Conservation (phyloP, 176 grass and related monocot genomes). For the Puya raimondii region DNA sequence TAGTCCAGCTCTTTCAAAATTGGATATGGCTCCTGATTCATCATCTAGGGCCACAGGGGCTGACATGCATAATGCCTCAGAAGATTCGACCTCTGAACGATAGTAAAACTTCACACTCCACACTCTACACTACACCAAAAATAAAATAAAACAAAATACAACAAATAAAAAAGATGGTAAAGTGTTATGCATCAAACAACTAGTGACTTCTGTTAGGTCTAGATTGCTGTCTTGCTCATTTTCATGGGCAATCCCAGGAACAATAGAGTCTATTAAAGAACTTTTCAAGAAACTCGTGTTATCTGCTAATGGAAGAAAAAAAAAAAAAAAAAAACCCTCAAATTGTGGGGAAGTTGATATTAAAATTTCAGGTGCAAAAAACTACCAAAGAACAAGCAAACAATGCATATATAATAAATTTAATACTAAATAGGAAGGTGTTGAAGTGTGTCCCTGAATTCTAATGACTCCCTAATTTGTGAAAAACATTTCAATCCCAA, state of each 20-base stretch:
- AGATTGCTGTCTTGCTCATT: not conserved
- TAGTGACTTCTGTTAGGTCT: not conserved
- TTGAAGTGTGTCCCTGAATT: no score
- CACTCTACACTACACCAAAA: not conserved
- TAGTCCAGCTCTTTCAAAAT: slow-evolving; percentile 37
- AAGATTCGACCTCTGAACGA: not conserved
- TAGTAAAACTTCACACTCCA: not conserved
- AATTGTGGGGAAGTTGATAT: not conserved
- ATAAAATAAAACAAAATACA: not conserved
- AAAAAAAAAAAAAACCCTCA: not conserved
- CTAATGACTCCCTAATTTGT: no score
- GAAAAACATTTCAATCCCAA: no score
- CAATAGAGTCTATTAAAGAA: not conserved
- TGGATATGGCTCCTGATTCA: slow-evolving; percentile 37
- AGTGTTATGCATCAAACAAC: not conserved
- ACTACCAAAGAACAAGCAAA: no score
- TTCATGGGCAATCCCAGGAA: not conserved
- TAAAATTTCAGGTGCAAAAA: no score
- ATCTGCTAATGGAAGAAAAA: not conserved
- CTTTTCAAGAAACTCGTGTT: not conserved
- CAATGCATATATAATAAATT: no score
- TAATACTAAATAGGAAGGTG: no score
- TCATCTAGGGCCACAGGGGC: slow-evolving; percentile 46
- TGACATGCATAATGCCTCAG: slow-evolving; percentile 64
- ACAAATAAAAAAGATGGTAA: not conserved